Conservation (phyloP, 2,329 filamentous ascomycete species). For the Alternaria triticimaculans region DNA sequence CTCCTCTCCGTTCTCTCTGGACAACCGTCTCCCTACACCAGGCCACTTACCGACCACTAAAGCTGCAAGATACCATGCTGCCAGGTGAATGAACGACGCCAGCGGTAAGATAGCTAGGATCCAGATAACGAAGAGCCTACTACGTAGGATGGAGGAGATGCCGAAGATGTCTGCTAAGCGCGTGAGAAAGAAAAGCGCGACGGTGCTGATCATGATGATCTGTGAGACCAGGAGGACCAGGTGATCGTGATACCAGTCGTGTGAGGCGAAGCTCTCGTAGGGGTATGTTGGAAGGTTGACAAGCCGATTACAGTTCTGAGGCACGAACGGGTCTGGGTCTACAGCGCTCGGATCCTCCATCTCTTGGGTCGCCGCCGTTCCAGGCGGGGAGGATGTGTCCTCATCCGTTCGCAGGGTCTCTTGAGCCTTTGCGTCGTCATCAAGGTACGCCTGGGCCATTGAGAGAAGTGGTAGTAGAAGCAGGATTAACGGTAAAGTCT, state of each 20-base stretch:
- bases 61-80: conserved; percentile 21
- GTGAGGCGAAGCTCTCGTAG: conserved; percentile 14
- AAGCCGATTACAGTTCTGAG: not conserved
- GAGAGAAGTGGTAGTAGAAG: conserved; percentile 30
- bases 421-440: conserved; percentile 26
- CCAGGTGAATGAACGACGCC: conserved; percentile 22
- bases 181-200: conserved; percentile 25
- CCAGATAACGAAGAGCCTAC: conserved; percentile 29
- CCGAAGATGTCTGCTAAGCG: conserved; percentile 21
- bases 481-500: conserved; percentile 34
- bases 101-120: conserved; percentile 24
- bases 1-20: not conserved
- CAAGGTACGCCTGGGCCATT: conserved; percentile 34
- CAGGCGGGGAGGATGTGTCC: not conserved
- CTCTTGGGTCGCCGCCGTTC: not conserved
- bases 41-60: conserved; percentile 3
- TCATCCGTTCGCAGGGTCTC: not conserved
- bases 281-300: conserved; percentile 8
- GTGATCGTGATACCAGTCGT: conserved; percentile 28
- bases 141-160: conserved; percentile 24
- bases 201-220: conserved; percentile 18
- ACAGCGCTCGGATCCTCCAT: not conserved
- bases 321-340: not conserved
- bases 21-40: not conserved
- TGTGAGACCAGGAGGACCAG: conserved; percentile 24